Evolutionary conservation across 106 monocot species (phyloP), one percentile per base, ranked within the genome.

Genomic region (Vanilla planifolia): DNA sequence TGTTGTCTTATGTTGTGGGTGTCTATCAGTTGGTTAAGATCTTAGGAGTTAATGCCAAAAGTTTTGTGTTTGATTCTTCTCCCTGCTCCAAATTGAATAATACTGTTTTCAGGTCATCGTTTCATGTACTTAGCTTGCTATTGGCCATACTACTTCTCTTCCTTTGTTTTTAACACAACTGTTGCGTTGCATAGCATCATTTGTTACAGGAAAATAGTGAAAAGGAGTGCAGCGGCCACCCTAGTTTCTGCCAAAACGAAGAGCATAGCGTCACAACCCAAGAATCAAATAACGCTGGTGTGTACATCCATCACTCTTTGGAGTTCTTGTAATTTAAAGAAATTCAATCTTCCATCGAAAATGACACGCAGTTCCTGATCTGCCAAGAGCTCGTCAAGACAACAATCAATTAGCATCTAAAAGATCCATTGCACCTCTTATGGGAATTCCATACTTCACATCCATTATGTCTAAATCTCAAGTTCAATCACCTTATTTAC

Each of bases 381-480:
- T 6, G 9, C 8, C 25, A 48, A 48, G 23, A 48, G 6, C 24
- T 48, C 21, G 10, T 10, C 7, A 48, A 48, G 48, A 5, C 14
- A 21, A 21, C 29, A 30, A 4, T 14, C 15, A 30, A 30, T 27
- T 28, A 29, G 15, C 53, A 15, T 53, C 22, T 5, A 29, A 15
- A 1, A 22, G 6, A 14, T 5, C 60, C 62, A 29, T 65, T 13
- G 8, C n/a, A 9, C 83, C 83, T 13, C 79, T 88, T 36, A 58
- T 63, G 23, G 83, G 83, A 46, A 76, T 65, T 5, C 88, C 82
- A 10, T 83, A 48, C 64, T 83, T 88, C 55, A 55, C 75, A 13
- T 53, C 67, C 21, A 51, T 82, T 36, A 33, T 82, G 53, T 22
- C 66, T 2, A 75, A 72, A 40, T 53, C 76, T 10, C 71, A 68